These are phyloP conservation scores for Platanthera zijinensis DNA, from an alignment of 106 monocot genomes.

Conservation along the genomic window DNA sequence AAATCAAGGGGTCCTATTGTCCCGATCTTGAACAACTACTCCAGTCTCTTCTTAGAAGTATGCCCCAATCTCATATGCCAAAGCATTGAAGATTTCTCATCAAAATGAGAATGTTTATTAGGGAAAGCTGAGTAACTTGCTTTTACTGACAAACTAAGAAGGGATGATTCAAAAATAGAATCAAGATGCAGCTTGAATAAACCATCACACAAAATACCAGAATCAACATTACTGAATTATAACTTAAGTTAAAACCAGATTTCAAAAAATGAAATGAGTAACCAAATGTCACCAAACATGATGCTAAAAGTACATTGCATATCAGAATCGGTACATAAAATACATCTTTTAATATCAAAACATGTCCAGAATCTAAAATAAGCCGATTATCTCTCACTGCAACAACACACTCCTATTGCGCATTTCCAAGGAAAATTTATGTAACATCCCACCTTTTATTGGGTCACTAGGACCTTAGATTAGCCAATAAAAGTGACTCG, in stretches of 20 bases:
- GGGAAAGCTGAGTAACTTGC: background rate
- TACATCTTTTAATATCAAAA: background rate
- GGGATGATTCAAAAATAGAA: background rate
- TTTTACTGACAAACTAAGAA: background rate
- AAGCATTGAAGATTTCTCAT: too few species aligned
- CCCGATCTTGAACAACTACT: background rate
- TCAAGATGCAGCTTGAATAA: background rate
- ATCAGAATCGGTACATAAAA: background rate
- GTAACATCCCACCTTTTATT: too few species aligned
- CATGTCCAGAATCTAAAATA: background rate
- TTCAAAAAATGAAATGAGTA: background rate
- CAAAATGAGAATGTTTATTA: background rate
- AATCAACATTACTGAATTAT: background rate
- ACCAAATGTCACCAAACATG: background rate
- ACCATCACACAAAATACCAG: background rate
- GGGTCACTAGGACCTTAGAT: too few species aligned
- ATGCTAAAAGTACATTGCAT: background rate
- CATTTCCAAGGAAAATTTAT: background rate
- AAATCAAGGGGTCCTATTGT: background rate
- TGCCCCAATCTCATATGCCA: conserved; percentile 7
- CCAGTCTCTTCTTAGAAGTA: background rate
- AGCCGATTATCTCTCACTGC: background rate
- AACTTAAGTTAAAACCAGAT: background rate
- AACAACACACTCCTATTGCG: background rate
- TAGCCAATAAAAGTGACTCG: too few species aligned